Conservation (phyloP, 2,329 filamentous ascomycete species). For the Stemphylium vesicarium region DNA sequence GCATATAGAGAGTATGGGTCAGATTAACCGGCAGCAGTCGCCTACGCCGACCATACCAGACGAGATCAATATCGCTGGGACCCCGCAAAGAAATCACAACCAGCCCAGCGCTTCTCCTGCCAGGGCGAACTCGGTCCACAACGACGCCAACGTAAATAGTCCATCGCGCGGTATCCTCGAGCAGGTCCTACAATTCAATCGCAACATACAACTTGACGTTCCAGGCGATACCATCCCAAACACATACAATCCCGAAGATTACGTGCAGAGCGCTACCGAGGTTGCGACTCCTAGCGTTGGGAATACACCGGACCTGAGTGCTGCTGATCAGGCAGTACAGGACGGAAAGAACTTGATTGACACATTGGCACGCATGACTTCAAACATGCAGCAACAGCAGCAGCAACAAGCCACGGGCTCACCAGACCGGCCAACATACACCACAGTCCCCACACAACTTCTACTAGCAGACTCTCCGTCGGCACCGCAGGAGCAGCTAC, state of each 20-base stretch:
- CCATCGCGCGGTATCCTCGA: conserved; percentile 32
- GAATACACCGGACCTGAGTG: conserved; percentile 50
- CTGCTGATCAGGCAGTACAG: conserved; percentile 43
- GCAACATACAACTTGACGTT: conserved; percentile 40
- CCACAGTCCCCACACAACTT: conserved; percentile 31
- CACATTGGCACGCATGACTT: conserved; percentile 33
- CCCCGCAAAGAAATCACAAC: conserved; percentile 21
- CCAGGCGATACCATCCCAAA: conserved; percentile 46
- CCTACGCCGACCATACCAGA: conserved; percentile 41
- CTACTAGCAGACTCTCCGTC: conserved; percentile 32
- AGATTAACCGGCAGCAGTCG: conserved; percentile 38
- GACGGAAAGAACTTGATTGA: conserved; percentile 46
- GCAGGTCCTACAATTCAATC: conserved; percentile 39
- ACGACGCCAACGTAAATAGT: conserved; percentile 16
- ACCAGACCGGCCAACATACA: conserved; percentile 21
- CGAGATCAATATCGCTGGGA: conserved; percentile 23
- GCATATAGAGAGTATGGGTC: conserved; percentile 30
- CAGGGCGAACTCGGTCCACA: conserved; percentile 28
- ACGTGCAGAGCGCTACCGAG: conserved; percentile 55
- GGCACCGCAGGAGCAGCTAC: conserved; percentile 40
- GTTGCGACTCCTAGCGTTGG: conserved; percentile 54
- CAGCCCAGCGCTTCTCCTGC: conserved; percentile 26
- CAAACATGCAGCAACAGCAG: conserved; percentile 26
- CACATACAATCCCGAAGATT: conserved; percentile 49
- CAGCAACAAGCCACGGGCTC: conserved; percentile 26